Percentiles rank a stretch among this genome's conserved stretches.
Evolutionary conservation across 1,284 basidiomycete species (phyloP).

Genomic region (Meira nashicola): DNA sequence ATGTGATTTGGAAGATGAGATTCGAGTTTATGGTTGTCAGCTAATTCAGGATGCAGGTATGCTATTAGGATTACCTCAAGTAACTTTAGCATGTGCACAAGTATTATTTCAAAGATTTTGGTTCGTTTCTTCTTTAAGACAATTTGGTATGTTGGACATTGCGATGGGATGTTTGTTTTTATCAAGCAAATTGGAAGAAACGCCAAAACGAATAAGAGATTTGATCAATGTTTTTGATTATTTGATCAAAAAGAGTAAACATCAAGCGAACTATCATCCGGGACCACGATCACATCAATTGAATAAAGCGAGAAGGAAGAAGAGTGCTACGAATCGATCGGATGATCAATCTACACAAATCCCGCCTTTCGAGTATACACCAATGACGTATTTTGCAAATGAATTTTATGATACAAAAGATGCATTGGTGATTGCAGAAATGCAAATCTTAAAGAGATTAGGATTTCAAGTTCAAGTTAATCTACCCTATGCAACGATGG

Average conservation of each 20-base stretch:
- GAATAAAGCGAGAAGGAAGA: background rate
- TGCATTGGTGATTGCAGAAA: constrained; percentile 85
- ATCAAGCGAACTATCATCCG: constrained; percentile 12
- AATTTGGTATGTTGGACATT: constrained; percentile 79
- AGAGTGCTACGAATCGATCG: background rate
- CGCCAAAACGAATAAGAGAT: constrained; percentile 79
- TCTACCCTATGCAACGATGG: constrained; percentile 85
- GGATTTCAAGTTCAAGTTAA: constrained; percentile 61
- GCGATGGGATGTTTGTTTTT: constrained; percentile 89
- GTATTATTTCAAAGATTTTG: constrained; percentile 95
- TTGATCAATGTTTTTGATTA: constrained; percentile 91
- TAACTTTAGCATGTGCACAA: constrained; percentile 91
- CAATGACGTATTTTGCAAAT: constrained; percentile 78
- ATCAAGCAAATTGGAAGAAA: constrained; percentile 92
- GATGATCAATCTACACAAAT: background rate
- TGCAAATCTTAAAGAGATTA: constrained; percentile 83
- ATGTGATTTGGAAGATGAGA: constrained; percentile 72
- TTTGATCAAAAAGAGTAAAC: constrained; percentile 54
- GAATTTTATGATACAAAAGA: constrained; percentile 84
- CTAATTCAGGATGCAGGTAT: constrained; percentile 90
- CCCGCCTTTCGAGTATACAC: constrained; percentile 60
- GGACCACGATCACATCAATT: constrained; percentile 1
- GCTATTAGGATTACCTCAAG: constrained; percentile 85
- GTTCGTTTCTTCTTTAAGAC: constrained; percentile 88
- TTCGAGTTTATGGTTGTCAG: constrained; percentile 73